A percentile compares a stretch with the other conserved stretches of the same genome.
Conservation (phyloP, 2,329 filamentous ascomycete species). For the Verticillium dahliae region DNA sequence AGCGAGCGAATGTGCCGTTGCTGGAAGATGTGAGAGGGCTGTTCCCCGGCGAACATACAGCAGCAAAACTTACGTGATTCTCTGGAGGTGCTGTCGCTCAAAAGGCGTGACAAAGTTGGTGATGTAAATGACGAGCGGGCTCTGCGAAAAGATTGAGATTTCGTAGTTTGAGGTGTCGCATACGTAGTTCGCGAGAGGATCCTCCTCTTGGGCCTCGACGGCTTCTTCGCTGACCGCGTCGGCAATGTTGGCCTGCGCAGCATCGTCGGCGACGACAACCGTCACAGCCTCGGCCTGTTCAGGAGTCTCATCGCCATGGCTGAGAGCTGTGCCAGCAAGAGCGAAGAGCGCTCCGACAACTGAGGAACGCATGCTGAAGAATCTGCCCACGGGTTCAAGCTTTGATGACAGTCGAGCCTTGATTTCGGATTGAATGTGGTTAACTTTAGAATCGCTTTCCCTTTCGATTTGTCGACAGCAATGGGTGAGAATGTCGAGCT, state of each 20-base stretch:
- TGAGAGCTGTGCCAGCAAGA: neutral
- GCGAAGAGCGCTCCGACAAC: neutral
- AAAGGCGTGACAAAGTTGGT: conserved; percentile 26
- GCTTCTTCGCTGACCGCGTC: neutral
- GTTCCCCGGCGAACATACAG: no score
- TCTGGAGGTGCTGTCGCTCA: conserved; percentile 26
- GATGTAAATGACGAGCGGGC: conserved; percentile 32
- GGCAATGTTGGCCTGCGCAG: neutral
- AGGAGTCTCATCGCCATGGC: neutral
- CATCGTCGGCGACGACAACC: neutral
- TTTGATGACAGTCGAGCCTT: neutral
- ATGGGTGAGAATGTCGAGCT: neutral
- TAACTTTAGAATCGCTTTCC: neutral
- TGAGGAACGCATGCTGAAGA: neutral
- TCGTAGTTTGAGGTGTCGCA: conserved; percentile 25
- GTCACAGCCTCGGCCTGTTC: neutral
- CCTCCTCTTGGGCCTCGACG: neutral
- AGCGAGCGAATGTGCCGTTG: conserved; percentile 27
- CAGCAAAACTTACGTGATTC: conserved; percentile 20
- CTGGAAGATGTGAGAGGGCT: conserved; percentile 11
- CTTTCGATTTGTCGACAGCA: neutral
- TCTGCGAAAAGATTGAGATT: conserved; percentile 24
- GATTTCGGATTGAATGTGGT: neutral
- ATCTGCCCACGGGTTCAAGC: neutral
- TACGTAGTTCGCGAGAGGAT: conserved; percentile 6